Conservation (phyloP, 2,329 filamentous ascomycete species). For the Chrysoporthe deuterocubensis region DNA sequence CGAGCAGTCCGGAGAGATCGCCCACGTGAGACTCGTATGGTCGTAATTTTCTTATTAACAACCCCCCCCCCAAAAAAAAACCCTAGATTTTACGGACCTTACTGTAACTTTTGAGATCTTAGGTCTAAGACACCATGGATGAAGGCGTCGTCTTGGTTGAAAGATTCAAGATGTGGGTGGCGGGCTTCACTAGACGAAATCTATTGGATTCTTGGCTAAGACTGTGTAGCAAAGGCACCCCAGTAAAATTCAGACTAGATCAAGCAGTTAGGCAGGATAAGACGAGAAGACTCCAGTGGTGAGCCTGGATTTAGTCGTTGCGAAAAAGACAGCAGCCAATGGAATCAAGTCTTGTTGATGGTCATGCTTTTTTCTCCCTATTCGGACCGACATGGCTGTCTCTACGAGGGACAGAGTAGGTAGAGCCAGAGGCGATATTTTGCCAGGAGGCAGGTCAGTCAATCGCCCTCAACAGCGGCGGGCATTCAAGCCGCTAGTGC, state of each 20-base stretch:
- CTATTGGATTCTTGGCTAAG: constrained; percentile 10
- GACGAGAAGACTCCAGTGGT: not conserved
- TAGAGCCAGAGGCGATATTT: not conserved
- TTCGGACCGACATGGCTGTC: not conserved
- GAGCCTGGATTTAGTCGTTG: not conserved
- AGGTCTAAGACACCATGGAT: not conserved
- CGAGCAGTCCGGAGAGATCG: not conserved
- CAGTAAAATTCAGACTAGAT: not conserved
- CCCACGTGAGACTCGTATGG: not conserved
- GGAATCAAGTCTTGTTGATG: not conserved
- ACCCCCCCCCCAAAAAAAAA: not conserved
- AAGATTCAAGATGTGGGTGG: not conserved
- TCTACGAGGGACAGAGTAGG: not conserved
- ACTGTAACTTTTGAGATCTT: not conserved
- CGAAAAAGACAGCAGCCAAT: not conserved
- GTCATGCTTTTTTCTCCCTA: not conserved
- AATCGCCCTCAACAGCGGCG: constrained; percentile 2
- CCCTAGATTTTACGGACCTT: not conserved
- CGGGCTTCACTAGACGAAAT: not conserved
- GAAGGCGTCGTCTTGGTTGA: not conserved
- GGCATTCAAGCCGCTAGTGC: constrained; percentile 20
- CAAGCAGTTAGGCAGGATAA: not conserved
- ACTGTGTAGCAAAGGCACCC: constrained; percentile 1
- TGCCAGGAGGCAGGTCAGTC: constrained; percentile 1
- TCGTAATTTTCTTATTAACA: no score